phyloP scores from a whole-genome alignment of 108 stramenopile species.

The Skeletonema marinoi region DNA sequence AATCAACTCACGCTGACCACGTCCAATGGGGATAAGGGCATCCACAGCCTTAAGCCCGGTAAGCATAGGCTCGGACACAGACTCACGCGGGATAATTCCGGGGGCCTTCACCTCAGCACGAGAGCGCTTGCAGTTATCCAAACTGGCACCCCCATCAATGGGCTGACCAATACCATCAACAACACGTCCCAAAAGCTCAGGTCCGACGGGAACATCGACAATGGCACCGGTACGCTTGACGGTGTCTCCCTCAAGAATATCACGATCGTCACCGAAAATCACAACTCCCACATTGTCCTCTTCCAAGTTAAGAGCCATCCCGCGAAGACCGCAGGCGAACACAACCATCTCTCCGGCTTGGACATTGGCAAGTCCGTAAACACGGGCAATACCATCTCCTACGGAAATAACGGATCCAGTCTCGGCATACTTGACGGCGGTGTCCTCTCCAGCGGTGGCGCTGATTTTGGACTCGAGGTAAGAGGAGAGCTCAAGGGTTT shows the following conservation, averaged over 20 bases:
- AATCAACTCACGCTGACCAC: constrained; percentile 98
- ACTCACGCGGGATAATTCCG: constrained; percentile 99
- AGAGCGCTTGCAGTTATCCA: constrained; percentile 93
- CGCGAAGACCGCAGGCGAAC: constrained; percentile 94
- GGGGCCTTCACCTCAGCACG: constrained; percentile 99
- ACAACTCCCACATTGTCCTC: constrained; percentile 99
- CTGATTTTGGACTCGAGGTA: constrained; percentile 97
- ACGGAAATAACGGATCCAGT: constrained; percentile 98
- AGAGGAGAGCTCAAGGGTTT: constrained; percentile 94
- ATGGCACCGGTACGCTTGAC: constrained; percentile 99
- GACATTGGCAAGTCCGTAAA: constrained; percentile 99
- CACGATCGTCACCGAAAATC: constrained; percentile 99
- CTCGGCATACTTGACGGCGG: constrained; percentile 92
- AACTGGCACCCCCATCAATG: constrained; percentile 95
- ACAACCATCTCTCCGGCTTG: constrained; percentile 99
- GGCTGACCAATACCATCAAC: constrained; percentile 99
- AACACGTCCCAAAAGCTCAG: constrained; percentile 97
- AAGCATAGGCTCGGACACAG: constrained; percentile 99
- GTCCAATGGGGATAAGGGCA: constrained; percentile 99
- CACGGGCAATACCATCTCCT: constrained; percentile 99
- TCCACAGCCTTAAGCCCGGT: constrained; percentile 99
- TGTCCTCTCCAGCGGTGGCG: constrained; percentile 83
- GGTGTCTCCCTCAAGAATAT: constrained; percentile 98
- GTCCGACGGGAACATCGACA: constrained; percentile 99
- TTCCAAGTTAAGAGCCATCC: constrained; percentile 99